phyloP scores from a whole-genome alignment of 345 rosid genomes.

The Atalantia buxifolia region DNA sequence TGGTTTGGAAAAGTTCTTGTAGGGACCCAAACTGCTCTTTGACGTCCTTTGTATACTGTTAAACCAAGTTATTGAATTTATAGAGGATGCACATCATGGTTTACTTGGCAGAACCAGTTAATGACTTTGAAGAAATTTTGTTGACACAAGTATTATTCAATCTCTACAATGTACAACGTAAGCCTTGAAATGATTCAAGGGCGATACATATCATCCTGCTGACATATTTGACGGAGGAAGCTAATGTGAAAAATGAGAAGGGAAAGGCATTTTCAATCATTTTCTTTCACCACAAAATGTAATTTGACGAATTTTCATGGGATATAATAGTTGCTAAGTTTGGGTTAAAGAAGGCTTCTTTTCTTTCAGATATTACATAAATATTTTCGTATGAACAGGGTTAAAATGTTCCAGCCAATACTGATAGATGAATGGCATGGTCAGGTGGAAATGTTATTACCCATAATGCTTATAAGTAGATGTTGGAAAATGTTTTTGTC shows the following conservation, averaged over 20 bases:
- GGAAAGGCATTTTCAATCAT: background rate
- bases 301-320: background rate
- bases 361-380: background rate
- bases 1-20: conserved; percentile 83
- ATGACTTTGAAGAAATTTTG: conserved; percentile 67
- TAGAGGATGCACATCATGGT: background rate
- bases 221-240: conserved; percentile 1
- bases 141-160: conserved; percentile 26
- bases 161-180: background rate
- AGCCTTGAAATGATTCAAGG: background rate
- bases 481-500: background rate
- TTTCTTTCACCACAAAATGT: background rate
- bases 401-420: background rate
- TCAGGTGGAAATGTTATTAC: background rate
- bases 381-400: background rate
- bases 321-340: background rate
- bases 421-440: background rate
- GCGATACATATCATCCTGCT: conserved; percentile 10
- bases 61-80: background rate
- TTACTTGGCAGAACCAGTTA: conserved; percentile 55
- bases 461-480: background rate
- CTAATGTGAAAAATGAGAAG: background rate
- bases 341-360: background rate
- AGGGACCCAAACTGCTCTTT: conserved; percentile 21
- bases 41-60: background rate